Conservation (phyloP, 495 filamentous ascomycete species). For the Pseudotulostoma volvatum region DNA sequence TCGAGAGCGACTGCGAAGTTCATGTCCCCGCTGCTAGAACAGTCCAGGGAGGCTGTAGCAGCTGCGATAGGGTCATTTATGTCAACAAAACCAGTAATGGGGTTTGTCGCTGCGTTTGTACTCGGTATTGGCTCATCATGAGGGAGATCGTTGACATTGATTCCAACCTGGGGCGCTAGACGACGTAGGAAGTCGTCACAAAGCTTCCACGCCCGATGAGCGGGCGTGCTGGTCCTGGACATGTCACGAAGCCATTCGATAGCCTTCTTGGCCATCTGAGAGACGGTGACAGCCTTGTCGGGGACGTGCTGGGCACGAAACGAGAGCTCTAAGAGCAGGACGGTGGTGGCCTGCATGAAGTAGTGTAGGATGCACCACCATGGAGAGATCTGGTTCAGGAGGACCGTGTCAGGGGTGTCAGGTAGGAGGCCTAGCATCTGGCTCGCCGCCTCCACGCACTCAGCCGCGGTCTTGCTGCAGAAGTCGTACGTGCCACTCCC, state of each 20-base stretch:
- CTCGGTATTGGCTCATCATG: constrained; percentile 10
- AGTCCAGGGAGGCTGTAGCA: constrained; percentile 3
- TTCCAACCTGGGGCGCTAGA: constrained; percentile 22
- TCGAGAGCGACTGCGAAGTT: constrained; percentile 8
- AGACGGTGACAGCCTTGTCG: constrained; percentile 31
- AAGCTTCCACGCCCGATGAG: constrained; percentile 34
- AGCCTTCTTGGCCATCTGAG: constrained; percentile 37
- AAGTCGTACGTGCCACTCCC: constrained; percentile 27
- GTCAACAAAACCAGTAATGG: constrained; percentile 4
- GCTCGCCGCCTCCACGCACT: constrained; percentile 42
- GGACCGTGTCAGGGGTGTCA: constrained; percentile 18
- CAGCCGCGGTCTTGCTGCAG: constrained; percentile 33
- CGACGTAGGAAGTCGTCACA: constrained; percentile 31
- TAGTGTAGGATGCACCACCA: constrained; percentile 53
- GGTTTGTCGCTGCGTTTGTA: constrained; percentile 1
- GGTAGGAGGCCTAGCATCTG: constrained; percentile 38
- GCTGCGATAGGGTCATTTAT: too few species aligned
- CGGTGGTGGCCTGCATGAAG: constrained; percentile 41
- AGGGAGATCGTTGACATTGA: constrained; percentile 15
- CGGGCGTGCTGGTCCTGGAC: constrained; percentile 27
- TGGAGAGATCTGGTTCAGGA: constrained; percentile 34
- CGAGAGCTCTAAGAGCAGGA: constrained; percentile 42
- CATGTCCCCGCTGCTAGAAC: constrained; percentile 7
- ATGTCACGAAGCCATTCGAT: constrained; percentile 36
- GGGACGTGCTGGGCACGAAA: constrained; percentile 39